Evolutionary conservation across 1,284 basidiomycete species (phyloP), one percentile per base, ranked within the genome.

Genomic region (Butyriboletus appendiculatus): DNA sequence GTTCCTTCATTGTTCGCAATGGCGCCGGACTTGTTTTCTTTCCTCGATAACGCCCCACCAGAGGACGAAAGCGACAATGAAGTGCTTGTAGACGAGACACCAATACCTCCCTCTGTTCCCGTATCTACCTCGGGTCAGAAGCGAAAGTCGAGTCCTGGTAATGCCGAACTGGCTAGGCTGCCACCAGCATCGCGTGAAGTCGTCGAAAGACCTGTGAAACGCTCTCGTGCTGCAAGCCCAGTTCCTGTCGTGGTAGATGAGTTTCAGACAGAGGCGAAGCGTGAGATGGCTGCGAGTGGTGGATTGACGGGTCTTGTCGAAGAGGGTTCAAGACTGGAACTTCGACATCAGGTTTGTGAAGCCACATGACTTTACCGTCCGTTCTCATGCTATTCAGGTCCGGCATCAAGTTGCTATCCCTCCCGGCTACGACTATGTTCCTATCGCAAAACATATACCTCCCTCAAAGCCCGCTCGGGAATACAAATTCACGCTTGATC

Each of bases 401-500:
- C 84, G 93, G 51, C 94, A 96, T 71, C 90, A 98, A 85, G 97
- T 99, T 45, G 95, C 95, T 1, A 85, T 99, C 11, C 97, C 97
- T 9, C 90, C 94, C 26, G 87, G 88, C 44, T 99, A 95, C 72
- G 86, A 88, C 61, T 99, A 99, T 73, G 73, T 91, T 40, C 92
- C 96, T 1, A 96, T 99, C 59, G 86, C 92, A 15, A 81, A 92
- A 68, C 96, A 99, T 73, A 82, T 92, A n/a, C 91, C 96, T 26
- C 90, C 92, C 30, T 82, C 89, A 52, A 95, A 96, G 65, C 95
- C 96, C 0, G 95, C 88, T 37, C 84, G 94, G 53, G 86, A 90
- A 68, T 99, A 98, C 80, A 94, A 94, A 59, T 99, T 99, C 78
- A 90, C 87, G 45, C 82, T 99, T 52, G 97, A 99, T 76, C 97